Evolutionary conservation across 805 yeast species (phyloP), one percentile per base, ranked within the genome.

Genomic region (Myxozyma udenii): DNA sequence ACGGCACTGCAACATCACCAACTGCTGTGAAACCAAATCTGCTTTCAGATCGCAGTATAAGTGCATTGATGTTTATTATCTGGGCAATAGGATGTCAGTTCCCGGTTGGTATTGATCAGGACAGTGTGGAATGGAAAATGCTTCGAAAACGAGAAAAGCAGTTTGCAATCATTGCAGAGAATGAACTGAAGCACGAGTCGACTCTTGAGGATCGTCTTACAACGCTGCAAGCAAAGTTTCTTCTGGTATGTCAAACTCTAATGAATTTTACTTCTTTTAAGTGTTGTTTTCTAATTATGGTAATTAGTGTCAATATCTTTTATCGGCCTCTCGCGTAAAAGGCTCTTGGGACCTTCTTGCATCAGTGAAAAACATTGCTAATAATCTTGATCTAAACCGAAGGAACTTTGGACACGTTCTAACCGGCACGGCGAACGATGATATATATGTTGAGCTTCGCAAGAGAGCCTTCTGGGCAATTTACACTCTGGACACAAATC

Each of bases 401-500:
- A 44, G 49, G 21, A 50, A 44, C 19, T 38, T 35, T 4, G 47
- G 47, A 3, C 24, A 28, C 16, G 42, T 41, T 6, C 18, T 30
- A 3, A 23, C 42, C 18, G 36, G 44, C 11, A 47, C 48, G 6
- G 19, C 35, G 5, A 37, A n/a, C 1, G 30, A 41, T 38, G 56
- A 50, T 23, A 30, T 40, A 12, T 30, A 36, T 6, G 18, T 25
- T 7, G 58, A 54, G 41, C 48, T 54, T 5, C 32, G 50, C 11
- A 54, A 51, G 32, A 48, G 58, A 4, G 36, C 37, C 21, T 54
- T 54, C 26, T 54, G 58, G 58, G 51, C 51, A 3, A 35, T 54
- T 6, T 54, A 54, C 24, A 51, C 55, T 14, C 41, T 52, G 9
- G 58, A 54, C 14, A 41, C 56, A 18, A 41, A 54, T 37, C 41